Base-by-base conservation (phyloP, 2,329 filamentous ascomycete genomes). In the Hypoxylon sp. region DNA sequence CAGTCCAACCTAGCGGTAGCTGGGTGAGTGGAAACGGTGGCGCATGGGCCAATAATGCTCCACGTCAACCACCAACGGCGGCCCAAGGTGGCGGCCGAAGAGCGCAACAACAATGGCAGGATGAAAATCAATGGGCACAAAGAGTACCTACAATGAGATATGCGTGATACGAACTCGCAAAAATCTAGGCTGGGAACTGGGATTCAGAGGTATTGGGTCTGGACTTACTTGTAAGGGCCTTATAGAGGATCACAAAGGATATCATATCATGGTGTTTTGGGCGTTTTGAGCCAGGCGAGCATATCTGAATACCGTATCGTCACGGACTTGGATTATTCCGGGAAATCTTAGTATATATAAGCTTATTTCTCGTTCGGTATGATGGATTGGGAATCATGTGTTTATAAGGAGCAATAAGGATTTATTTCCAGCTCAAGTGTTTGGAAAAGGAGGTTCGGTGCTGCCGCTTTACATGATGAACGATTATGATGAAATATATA, bases 21-120 rank as follows among this genome's bases (percentile, higher is more conserved):
- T 78, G 75, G 75, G 73, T 75, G 24, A 68, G 68, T 27, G 74
- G 72, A n/a, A 64, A 59, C 32, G 51, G 50, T 15, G 70, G 68
- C 44, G 69, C 70, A n/a, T 73, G 65, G 65, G 64, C 55, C 24
- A 59, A 51, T 44, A n/a, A 63, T 3, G 55, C 68, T 3, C 29
- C 67, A 13, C 72, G 58, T 2, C 68, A 65, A 8, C 60, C 69
- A 37, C 67, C 69, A 21, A 44, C 11, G 24, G 61, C 68, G 32
- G 69, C 71, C 10, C 61, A 68, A 15, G 56, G 65, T 8, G 51
- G 67, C 8, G 58, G 68, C 2, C 62, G 54, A 31, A 53, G 51
- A 31, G 10, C 35, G 35, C 65, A 54, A 17, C 72, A 63, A 35
- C 66, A 62, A 19, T 69, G 65, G 62, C 70, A 62, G 21, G 67